Evolutionary conservation across 352 stramenopile species (phyloP).

Genomic region (Globisporangium alternatum): DNA sequence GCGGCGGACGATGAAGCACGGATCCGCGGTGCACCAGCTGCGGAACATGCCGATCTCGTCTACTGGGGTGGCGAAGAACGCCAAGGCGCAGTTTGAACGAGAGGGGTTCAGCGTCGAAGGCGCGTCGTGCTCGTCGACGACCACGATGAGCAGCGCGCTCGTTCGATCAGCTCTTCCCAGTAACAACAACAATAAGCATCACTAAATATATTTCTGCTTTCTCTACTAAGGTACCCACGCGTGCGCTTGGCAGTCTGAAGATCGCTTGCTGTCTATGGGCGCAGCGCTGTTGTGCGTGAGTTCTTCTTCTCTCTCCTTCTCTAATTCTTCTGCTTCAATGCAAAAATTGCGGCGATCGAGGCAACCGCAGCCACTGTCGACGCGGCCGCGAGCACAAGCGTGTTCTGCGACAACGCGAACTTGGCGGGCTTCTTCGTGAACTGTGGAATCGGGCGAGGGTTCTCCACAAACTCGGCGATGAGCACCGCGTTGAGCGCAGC

Average conservation of each 20-base stretch:
- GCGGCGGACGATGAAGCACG: constrained; percentile 42
- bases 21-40: constrained; percentile 40
- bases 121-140: constrained; percentile 26
- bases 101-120: constrained; percentile 38
- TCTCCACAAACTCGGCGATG: constrained; percentile 92
- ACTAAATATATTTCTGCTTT: constrained; percentile 19
- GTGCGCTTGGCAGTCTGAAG: too few species aligned
- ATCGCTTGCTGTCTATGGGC: not conserved
- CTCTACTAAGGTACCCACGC: not conserved
- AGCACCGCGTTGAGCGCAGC: constrained; percentile 97
- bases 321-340: constrained; percentile 54
- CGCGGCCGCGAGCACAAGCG: constrained; percentile 32
- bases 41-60: constrained; percentile 35
- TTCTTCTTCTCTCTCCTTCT: not conserved
- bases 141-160: constrained; percentile 25
- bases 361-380: constrained; percentile 37
- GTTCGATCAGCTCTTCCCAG: constrained; percentile 28
- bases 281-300: not conserved
- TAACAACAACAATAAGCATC: constrained; percentile 34
- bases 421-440: constrained; percentile 59
- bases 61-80: constrained; percentile 5
- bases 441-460: constrained; percentile 50
- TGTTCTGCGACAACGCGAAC: constrained; percentile 33
- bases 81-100: constrained; percentile 19
- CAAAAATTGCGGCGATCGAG: constrained; percentile 30